phyloP scores from a whole-genome alignment of 2,329 filamentous ascomycete species.

The Pseudogymnoascus sp. region DNA sequence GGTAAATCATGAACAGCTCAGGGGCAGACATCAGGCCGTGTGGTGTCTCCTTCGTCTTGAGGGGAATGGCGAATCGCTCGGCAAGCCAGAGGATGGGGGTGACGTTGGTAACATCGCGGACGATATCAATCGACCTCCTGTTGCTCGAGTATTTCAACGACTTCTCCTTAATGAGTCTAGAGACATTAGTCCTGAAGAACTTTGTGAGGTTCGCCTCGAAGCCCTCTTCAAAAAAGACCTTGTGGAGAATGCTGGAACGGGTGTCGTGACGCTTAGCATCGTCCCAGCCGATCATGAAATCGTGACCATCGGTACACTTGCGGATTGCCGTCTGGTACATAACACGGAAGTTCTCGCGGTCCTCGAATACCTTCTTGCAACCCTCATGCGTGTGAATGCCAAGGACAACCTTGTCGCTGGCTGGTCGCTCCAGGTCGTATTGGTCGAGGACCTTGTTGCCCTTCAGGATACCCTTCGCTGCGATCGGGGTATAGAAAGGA shows the following conservation, averaged over 20 bases:
- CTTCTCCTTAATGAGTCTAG: slow-evolving; percentile 36
- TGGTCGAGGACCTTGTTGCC: slow-evolving; percentile 36
- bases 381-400: slow-evolving; percentile 41
- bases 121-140: slow-evolving; percentile 38
- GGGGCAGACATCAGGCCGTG: slow-evolving; percentile 43
- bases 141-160: slow-evolving; percentile 36
- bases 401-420: slow-evolving; percentile 33
- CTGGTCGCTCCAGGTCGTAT: slow-evolving; percentile 37
- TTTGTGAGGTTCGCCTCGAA: slow-evolving; percentile 35
- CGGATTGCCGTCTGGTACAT: slow-evolving; percentile 37
- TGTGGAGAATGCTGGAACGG: slow-evolving; percentile 35
- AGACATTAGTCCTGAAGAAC: slow-evolving; percentile 36
- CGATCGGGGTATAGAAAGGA: slow-evolving; percentile 43
- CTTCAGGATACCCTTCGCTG: slow-evolving; percentile 37
- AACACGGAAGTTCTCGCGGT: slow-evolving; percentile 39
- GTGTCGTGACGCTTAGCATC: slow-evolving; percentile 33
- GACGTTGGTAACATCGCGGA: slow-evolving; percentile 61
- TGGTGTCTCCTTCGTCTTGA: slow-evolving; percentile 50
- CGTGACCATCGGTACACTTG: slow-evolving; percentile 36
- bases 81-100: slow-evolving; percentile 47
- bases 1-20: slow-evolving; percentile 37
- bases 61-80: slow-evolving; percentile 49
- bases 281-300: slow-evolving; percentile 39
- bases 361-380: slow-evolving; percentile 40
- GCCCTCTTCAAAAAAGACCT: slow-evolving; percentile 35